These are phyloP conservation scores for Monilinia fructicola DNA, from an alignment of 2,329 filamentous ascomycete genomes.

Conservation along the genomic window DNA sequence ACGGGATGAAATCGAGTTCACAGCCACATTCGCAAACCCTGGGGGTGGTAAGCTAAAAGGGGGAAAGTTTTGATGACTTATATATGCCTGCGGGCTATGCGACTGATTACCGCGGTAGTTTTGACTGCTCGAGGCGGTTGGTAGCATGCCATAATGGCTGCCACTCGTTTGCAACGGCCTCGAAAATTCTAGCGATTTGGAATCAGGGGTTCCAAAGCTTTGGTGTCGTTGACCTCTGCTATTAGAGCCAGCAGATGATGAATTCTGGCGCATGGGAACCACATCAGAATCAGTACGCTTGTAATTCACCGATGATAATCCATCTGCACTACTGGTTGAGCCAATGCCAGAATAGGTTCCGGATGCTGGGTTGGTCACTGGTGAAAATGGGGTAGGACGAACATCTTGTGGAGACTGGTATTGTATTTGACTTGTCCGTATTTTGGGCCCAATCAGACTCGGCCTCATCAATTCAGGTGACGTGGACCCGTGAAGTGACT, in stretches of 20 bases:
- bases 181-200: conserved; percentile 43
- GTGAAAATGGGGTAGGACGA: conserved; percentile 37
- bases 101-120: conserved; percentile 45
- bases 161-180: conserved; percentile 51
- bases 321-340: conserved; percentile 35
- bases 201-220: conserved; percentile 39
- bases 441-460: conserved; percentile 32
- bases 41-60: conserved; percentile 63
- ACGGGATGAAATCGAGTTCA: conserved; percentile 40
- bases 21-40: conserved; percentile 50
- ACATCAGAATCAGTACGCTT: conserved; percentile 40
- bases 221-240: conserved; percentile 34
- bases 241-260: conserved; percentile 26
- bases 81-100: conserved; percentile 51
- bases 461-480: conserved; percentile 40
- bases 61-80: conserved; percentile 60
- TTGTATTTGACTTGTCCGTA: conserved; percentile 35
- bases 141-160: conserved; percentile 53
- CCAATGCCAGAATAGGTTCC: conserved; percentile 35
- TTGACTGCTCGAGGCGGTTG: conserved; percentile 52
- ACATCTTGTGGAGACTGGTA: conserved; percentile 40
- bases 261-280: conserved; percentile 32
- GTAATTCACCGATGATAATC: conserved; percentile 32
- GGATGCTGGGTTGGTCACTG: conserved; percentile 35
- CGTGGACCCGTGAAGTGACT: conserved; percentile 33